These are phyloP conservation scores for Candida fluviatilis DNA, from an alignment of 805 yeast species.

Conservation along the genomic window DNA sequence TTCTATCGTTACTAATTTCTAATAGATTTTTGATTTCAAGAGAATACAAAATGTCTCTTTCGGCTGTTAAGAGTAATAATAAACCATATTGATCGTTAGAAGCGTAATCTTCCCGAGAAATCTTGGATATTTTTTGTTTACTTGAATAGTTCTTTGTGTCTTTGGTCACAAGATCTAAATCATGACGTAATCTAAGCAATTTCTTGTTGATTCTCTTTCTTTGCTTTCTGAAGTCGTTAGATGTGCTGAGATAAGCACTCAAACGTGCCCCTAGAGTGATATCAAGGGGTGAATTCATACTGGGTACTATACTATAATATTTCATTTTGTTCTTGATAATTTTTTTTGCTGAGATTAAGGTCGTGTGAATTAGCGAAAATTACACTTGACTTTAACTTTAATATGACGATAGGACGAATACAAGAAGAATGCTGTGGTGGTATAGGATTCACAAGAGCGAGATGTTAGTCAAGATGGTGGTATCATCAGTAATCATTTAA, in stretches of 20 bases:
- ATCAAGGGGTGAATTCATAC: slow-evolving; percentile 43
- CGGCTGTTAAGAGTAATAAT: slow-evolving; percentile 63
- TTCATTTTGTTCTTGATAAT: too few relatives aligned
- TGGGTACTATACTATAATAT: too few relatives aligned
- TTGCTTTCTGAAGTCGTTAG: slow-evolving; percentile 67
- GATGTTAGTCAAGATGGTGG: too few relatives aligned
- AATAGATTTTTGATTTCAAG: slow-evolving; percentile 55
- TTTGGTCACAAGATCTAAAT: slow-evolving; percentile 56
- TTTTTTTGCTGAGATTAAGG: background rate
- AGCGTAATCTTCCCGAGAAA: slow-evolving; percentile 47
- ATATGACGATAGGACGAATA: too few relatives aligned
- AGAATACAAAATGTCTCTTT: slow-evolving; percentile 70
- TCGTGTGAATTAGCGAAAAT: background rate
- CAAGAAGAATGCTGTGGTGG: too few relatives aligned
- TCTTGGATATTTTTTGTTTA: slow-evolving; percentile 43
- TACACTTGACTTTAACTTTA: too few relatives aligned
- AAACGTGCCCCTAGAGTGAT: slow-evolving; percentile 53
- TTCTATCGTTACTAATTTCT: slow-evolving; percentile 48
- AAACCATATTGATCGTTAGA: slow-evolving; percentile 51
- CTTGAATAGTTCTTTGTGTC: slow-evolving; percentile 61
- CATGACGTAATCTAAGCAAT: slow-evolving; percentile 61
- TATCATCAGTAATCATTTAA: too few relatives aligned
- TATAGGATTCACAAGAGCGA: too few relatives aligned
- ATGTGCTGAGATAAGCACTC: slow-evolving; percentile 57
- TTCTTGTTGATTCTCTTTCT: slow-evolving; percentile 59